phyloP scores from a whole-genome alignment of 768 basidiomycete species.

The Brasilioporus rufonigricans region DNA sequence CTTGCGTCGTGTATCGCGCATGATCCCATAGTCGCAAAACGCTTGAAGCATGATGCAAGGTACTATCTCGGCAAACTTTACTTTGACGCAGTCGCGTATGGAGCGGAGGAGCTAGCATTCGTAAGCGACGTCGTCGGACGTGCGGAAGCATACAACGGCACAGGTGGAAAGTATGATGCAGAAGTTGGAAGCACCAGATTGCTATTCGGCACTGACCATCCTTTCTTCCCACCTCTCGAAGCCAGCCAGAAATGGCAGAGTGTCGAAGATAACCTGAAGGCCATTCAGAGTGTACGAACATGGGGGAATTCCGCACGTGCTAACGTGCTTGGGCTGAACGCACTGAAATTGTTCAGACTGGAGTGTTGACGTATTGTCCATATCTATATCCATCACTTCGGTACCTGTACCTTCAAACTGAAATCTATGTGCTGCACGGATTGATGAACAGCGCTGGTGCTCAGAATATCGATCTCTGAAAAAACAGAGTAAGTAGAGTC shows the following conservation, averaged over 20 bases:
- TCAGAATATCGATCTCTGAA: slow-evolving; percentile 90
- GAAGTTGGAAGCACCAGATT: slow-evolving; percentile 54
- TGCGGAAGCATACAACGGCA: slow-evolving; percentile 44
- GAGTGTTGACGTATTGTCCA: slow-evolving; percentile 18
- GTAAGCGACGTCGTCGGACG: slow-evolving; percentile 69
- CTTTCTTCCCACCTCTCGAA: slow-evolving; percentile 83
- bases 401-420: slow-evolving; percentile 90
- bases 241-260: slow-evolving; percentile 74
- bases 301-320: slow-evolving; percentile 55
- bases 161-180: slow-evolving; percentile 31
- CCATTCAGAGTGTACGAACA: slow-evolving; percentile 47
- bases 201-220: slow-evolving; percentile 87
- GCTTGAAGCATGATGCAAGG: slow-evolving; percentile 78
- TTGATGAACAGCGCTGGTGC: slow-evolving; percentile 89
- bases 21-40: slow-evolving; percentile 73
- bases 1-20: slow-evolving; percentile 83
- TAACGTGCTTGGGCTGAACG: slow-evolving; percentile 71
- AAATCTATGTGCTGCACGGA: slow-evolving; percentile 95
- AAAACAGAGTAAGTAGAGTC: slow-evolving; percentile 2
- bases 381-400: slow-evolving; percentile 32
- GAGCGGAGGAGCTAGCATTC: slow-evolving; percentile 79
- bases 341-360: slow-evolving; percentile 65
- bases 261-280: slow-evolving; percentile 81
- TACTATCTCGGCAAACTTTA: slow-evolving; percentile 80
- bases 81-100: slow-evolving; percentile 88